Evolutionary conservation across 2,329 filamentous ascomycete genomes (phyloP).

Genomic region (Monosporascus sp.): DNA sequence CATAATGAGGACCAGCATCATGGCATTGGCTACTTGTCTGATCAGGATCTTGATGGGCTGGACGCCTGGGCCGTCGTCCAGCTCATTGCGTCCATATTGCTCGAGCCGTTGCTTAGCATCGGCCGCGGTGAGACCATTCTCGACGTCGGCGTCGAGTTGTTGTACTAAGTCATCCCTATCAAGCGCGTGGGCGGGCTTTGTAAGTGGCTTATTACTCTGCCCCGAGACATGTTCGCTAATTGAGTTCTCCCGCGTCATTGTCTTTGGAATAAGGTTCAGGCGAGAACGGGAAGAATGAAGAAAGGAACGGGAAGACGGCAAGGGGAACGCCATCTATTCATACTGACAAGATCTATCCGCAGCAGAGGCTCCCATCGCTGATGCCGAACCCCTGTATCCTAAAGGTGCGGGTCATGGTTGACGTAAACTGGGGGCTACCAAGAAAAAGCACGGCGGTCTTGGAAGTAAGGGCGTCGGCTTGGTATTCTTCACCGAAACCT

Average conservation of each 20-base stretch:
- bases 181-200: constrained; percentile 51
- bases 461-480: too few species aligned
- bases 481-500: too few species aligned
- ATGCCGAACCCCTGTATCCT: too few species aligned
- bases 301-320: too few species aligned
- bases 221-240: constrained; percentile 5
- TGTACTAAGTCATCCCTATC: constrained; percentile 39
- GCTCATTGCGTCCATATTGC: constrained; percentile 52
- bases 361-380: too few species aligned
- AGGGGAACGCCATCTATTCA: too few species aligned
- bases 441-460: too few species aligned
- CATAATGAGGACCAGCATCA: constrained; percentile 52
- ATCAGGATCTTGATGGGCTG: constrained; percentile 53
- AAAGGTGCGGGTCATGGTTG: too few species aligned
- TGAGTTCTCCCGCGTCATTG: neutral
- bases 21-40: constrained; percentile 58
- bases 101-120: constrained; percentile 49
- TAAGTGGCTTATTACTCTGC: constrained; percentile 34
- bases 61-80: constrained; percentile 52
- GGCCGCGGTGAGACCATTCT: constrained; percentile 47
- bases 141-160: constrained; percentile 46
- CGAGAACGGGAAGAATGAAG: too few species aligned
- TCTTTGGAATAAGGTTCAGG: neutral
- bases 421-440: too few species aligned
- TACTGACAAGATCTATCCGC: too few species aligned